phyloP scores from a whole-genome alignment of 78 protist genomes.

The Speleostelium caveatum region DNA sequence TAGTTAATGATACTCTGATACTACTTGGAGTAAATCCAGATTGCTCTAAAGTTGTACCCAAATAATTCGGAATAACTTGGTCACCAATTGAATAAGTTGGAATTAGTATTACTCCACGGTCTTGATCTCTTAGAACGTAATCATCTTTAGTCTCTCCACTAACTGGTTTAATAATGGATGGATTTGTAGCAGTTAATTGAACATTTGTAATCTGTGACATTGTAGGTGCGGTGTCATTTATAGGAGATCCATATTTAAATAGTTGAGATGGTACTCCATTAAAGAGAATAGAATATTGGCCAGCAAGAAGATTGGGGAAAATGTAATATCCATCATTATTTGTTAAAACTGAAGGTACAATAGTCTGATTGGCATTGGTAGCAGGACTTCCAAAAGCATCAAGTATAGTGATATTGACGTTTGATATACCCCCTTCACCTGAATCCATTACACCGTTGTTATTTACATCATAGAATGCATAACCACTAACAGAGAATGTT shows the following conservation, averaged over 20 bases:
- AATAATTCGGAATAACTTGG: background rate
- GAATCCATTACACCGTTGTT: conserved; percentile 21
- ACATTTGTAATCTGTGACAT: background rate
- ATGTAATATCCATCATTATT: conserved; percentile 14
- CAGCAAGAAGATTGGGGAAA: conserved; percentile 23
- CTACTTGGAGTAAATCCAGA: background rate
- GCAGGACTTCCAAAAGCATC: conserved; percentile 16
- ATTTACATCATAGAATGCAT: conserved; percentile 19
- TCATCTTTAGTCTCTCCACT: background rate
- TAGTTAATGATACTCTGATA: background rate
- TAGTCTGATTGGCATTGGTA: background rate
- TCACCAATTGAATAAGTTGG: conserved; percentile 28
- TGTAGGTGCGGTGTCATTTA: background rate
- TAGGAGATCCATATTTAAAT: background rate
- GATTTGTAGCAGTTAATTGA: background rate
- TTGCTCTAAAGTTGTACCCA: background rate
- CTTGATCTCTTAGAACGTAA: conserved; percentile 15
- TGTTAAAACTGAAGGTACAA: background rate
- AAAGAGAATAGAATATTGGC: conserved; percentile 1
- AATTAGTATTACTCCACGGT: background rate
- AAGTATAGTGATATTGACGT: background rate
- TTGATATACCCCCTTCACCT: background rate
- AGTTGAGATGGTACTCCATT: conserved; percentile 1
- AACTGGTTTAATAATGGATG: too few species aligned
- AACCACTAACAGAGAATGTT: conserved; percentile 12